phyloP scores from a whole-genome alignment of 495 filamentous ascomycete genomes.

The Xeromyces bisporus region DNA sequence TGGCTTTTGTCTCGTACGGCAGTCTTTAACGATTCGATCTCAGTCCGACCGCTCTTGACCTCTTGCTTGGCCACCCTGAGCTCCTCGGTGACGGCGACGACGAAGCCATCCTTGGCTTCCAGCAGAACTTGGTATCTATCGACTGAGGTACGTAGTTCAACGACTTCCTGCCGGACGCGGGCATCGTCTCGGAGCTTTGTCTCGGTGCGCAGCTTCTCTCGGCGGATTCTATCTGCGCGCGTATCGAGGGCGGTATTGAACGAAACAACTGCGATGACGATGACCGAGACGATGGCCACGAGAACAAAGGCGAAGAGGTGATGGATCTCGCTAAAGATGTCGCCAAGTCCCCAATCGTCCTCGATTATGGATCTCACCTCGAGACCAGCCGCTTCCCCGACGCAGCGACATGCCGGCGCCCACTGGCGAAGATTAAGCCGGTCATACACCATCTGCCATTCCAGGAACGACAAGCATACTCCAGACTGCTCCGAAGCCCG shows the following conservation, averaged over 20 bases:
- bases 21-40: neutral
- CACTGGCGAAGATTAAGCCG: neutral
- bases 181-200: neutral
- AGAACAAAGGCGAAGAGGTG: constrained; percentile 1
- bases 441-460: neutral
- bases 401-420: constrained; percentile 2
- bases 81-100: constrained; percentile 1
- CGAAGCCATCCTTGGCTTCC: neutral
- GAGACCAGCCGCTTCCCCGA: constrained; percentile 3
- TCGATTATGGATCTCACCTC: neutral
- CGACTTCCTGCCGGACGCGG: neutral
- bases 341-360: neutral
- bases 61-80: constrained; percentile 1
- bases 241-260: neutral
- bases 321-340: constrained; percentile 2
- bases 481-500: neutral
- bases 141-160: constrained; percentile 1
- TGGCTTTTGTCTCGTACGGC: constrained; percentile 1
- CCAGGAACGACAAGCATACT: constrained; percentile 1
- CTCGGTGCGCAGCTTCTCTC: neutral
- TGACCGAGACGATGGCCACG: neutral
- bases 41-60: constrained; percentile 1
- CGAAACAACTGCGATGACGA: neutral
- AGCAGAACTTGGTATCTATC: neutral
- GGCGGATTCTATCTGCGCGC: neutral